These are phyloP conservation scores for Colletotrichum spaethianum DNA, from an alignment of 2,329 filamentous ascomycete species.

Conservation along the genomic window DNA sequence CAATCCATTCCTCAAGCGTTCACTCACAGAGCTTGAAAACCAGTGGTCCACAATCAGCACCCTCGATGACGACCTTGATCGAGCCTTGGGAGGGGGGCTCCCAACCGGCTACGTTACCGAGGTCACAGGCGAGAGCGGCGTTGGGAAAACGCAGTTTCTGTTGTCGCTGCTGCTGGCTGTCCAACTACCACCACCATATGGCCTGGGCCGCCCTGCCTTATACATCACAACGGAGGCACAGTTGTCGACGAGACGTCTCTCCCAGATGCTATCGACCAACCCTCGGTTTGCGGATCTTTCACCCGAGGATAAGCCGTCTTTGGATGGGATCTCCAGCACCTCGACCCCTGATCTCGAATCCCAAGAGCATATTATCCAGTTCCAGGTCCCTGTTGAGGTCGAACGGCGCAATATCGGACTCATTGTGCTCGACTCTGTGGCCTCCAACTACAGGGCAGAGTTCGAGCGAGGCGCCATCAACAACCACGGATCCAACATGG, in stretches of 20 bases:
- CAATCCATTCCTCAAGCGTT: constrained; percentile 20
- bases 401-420: constrained; percentile 83
- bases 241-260: constrained; percentile 84
- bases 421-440: constrained; percentile 90
- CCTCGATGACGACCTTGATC: constrained; percentile 81
- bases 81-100: constrained; percentile 81
- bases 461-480: constrained; percentile 73
- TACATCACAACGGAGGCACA: constrained; percentile 96
- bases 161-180: constrained; percentile 86
- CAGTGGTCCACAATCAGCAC: constrained; percentile 78
- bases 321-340: constrained; percentile 84
- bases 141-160: constrained; percentile 95
- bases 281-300: constrained; percentile 65
- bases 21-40: constrained; percentile 33
- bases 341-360: constrained; percentile 91
- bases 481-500: constrained; percentile 72
- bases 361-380: constrained; percentile 94
- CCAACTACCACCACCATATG: constrained; percentile 82
- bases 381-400: constrained; percentile 90
- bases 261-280: constrained; percentile 81
- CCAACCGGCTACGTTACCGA: constrained; percentile 88
- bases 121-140: constrained; percentile 92
- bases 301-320: constrained; percentile 65
- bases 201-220: constrained; percentile 80
- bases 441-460: constrained; percentile 95